Conservation (phyloP, 768 basidiomycete genomes). For the Boletus reticuloceps region DNA sequence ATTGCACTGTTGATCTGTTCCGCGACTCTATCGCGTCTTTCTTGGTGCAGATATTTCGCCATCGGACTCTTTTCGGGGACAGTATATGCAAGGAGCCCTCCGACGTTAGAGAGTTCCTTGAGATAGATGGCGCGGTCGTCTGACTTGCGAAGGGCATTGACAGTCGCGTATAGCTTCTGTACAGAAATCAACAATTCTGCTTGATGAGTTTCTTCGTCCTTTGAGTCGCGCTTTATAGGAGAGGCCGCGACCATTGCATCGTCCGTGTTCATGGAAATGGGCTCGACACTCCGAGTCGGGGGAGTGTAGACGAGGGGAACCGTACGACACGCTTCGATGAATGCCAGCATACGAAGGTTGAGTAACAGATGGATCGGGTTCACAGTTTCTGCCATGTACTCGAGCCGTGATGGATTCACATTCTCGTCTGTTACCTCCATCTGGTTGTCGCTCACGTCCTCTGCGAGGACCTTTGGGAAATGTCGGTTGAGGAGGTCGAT, state of each 20-base stretch:
- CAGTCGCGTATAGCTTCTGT: conserved; percentile 66
- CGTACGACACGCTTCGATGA: conserved; percentile 83
- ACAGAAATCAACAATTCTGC: conserved; percentile 51
- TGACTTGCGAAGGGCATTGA: conserved; percentile 51
- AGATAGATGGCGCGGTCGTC: conserved; percentile 59
- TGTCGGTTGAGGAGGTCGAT: conserved; percentile 61
- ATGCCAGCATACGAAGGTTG: conserved; percentile 84
- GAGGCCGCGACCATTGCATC: conserved; percentile 1
- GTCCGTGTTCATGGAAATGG: conserved; percentile 8
- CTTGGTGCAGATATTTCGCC: conserved; percentile 70
- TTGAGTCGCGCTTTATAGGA: conserved; percentile 14
- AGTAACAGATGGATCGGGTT: conserved; percentile 74
- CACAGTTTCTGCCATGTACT: conserved; percentile 59
- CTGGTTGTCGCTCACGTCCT: conserved; percentile 13
- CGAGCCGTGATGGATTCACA: conserved; percentile 34
- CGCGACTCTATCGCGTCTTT: conserved; percentile 77
- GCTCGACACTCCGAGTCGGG: conserved; percentile 10
- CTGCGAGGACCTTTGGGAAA: conserved; percentile 69
- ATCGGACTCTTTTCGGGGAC: conserved; percentile 77
- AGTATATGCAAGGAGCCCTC: conserved; percentile 79
- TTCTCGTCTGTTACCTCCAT: conserved; percentile 22
- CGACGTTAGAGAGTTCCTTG: conserved; percentile 71
- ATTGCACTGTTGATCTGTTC: conserved; percentile 89
- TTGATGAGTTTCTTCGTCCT: conserved; percentile 42
- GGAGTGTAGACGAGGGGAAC: conserved; percentile 51